Conservation (phyloP, 2,329 filamentous ascomycete genomes). For the Lecanicillium sp. region DNA sequence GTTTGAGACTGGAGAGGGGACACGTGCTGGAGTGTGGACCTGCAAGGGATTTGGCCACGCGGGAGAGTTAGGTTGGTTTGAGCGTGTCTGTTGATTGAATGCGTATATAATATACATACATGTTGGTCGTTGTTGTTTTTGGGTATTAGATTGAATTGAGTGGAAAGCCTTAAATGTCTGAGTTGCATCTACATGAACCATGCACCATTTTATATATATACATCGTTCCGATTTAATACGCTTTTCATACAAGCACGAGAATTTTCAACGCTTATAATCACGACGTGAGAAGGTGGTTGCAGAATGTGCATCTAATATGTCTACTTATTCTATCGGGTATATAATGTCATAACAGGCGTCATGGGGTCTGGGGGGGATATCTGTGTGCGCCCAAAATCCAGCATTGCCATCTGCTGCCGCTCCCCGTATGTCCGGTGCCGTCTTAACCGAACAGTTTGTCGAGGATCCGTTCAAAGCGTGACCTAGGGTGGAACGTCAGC, state of each 20-base stretch:
- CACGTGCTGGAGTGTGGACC: slow-evolving; percentile 44
- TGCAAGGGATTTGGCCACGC: slow-evolving; percentile 17
- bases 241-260: too few relatives aligned
- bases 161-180: too few relatives aligned
- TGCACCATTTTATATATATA: too few relatives aligned
- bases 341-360: too few relatives aligned
- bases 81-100: too few relatives aligned
- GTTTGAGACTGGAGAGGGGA: slow-evolving; percentile 47
- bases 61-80: not conserved
- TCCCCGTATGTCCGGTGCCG: not conserved
- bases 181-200: too few relatives aligned
- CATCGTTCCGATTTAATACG: too few relatives aligned
- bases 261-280: too few relatives aligned
- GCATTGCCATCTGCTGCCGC: not conserved
- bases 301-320: not conserved
- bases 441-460: slow-evolving; percentile 19
- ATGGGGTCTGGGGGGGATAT: not conserved
- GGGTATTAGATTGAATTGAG: too few relatives aligned
- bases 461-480: slow-evolving; percentile 18
- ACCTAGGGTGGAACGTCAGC: slow-evolving; percentile 2
- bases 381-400: not conserved
- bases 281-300: too few relatives aligned
- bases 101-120: too few relatives aligned
- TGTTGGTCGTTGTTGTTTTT: not conserved
- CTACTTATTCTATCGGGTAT: not conserved